Base-by-base conservation (phyloP, 2,329 filamentous ascomycete species). In the Fusarium compactum region DNA sequence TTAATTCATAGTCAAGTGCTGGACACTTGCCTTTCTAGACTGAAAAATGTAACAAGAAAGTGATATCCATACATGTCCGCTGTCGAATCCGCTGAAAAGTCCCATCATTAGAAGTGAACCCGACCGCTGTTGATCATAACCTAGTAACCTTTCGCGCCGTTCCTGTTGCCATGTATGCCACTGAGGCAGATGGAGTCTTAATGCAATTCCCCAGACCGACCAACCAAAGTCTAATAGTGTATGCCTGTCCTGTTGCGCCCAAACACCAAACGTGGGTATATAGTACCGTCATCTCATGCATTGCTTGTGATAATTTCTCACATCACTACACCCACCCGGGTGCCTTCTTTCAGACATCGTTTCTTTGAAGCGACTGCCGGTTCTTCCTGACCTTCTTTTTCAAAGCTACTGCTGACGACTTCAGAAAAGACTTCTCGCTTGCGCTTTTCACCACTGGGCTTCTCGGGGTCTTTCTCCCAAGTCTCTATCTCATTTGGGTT, bases 401-500 rank as follows among this genome's bases (percentile, higher is more conserved):
- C 82, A 41, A 83, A 82, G 67, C 81, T 83, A 55, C 76, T 78
- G 64, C 81, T 81, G 14, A 82, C 74, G 32, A 82, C 77, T 50
- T 83, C 80, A 6, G 76, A 71, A 5, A 82, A 71, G 6, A 78
- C 76, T 24, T 78, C 76, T 20, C 80, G 78, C 65, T 82, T 82
- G 6, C 77, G 74, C 65, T 80, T 81, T 43, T 65, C 62, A 34
- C 63, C 57, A 10, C 60, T 61, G 27, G 76, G 75, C 50, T 80
- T 77, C 69, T 84, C 81, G 10, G 74, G 71, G 3, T 81, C 78
- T 8, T 78, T 76, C 54, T 83, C 81, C 79, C 82, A 86, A 2
- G 82, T 84, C 59, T 86, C 83, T 52, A 87, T 83, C 18, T 78
- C 74, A 9, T 79, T 74, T 1, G 73, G 62, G 53, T 84, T 78